Evolutionary conservation across 1,139 yeast genomes (phyloP).

Genomic region (Magnusiomyces paraingens): DNA sequence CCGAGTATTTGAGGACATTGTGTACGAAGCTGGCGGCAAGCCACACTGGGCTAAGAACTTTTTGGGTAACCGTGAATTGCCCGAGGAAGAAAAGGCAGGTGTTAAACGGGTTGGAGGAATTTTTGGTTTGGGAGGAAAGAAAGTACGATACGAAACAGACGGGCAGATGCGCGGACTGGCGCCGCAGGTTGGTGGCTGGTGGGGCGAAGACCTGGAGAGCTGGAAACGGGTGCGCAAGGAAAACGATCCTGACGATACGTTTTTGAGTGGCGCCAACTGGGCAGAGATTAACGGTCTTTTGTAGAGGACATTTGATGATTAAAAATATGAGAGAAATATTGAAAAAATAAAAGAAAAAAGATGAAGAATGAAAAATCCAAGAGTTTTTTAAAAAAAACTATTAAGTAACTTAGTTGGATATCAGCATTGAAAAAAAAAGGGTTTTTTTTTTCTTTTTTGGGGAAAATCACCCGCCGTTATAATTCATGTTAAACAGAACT

Average conservation of each 20-base stretch:
- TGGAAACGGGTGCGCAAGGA: constrained; percentile 57
- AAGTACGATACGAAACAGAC: constrained; percentile 34
- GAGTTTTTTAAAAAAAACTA: neutral
- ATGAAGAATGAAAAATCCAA: neutral
- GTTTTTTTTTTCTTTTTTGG: too few species aligned
- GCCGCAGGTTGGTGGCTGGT: constrained; percentile 67
- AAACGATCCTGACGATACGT: constrained; percentile 77
- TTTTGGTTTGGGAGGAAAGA: constrained; percentile 25
- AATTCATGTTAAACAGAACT: too few species aligned
- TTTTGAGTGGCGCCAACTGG: constrained; percentile 75
- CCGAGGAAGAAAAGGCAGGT: constrained; percentile 1
- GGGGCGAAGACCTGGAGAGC: constrained; percentile 58
- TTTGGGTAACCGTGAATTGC: constrained; percentile 45
- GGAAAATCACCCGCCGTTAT: too few species aligned
- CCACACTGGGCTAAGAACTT: constrained; percentile 99
- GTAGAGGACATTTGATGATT: constrained; percentile 18
- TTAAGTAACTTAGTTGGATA: too few species aligned
- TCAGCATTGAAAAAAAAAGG: too few species aligned
- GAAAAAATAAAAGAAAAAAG: neutral
- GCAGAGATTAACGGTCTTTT: constrained; percentile 71
- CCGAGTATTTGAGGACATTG: constrained; percentile 68
- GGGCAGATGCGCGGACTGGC: constrained; percentile 79
- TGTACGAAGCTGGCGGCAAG: constrained; percentile 76
- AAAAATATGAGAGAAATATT: neutral
- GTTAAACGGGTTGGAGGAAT: constrained; percentile 22